These are phyloP conservation scores for Diaporthe ampelina DNA, from an alignment of 2,329 filamentous ascomycete species.

Conservation along the genomic window DNA sequence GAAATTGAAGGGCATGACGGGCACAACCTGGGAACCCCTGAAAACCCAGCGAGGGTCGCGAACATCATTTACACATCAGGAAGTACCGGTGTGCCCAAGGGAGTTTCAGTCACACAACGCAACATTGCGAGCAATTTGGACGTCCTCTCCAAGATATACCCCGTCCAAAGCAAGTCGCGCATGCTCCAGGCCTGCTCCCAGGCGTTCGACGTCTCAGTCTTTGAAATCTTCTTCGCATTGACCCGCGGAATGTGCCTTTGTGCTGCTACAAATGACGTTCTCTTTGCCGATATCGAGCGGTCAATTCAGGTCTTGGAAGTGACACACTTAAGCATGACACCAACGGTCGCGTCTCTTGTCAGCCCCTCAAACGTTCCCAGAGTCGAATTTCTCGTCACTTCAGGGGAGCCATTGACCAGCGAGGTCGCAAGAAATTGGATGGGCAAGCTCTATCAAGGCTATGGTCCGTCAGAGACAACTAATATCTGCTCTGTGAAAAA, in stretches of 20 bases:
- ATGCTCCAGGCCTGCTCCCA: slow-evolving; percentile 87
- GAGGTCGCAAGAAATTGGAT: slow-evolving; percentile 80
- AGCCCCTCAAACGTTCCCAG: slow-evolving; percentile 76
- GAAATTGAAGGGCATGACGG: slow-evolving; percentile 49
- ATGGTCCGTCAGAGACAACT: slow-evolving; percentile 88
- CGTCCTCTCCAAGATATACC: slow-evolving; percentile 76
- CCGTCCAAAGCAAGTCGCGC: slow-evolving; percentile 64
- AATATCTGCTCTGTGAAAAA: slow-evolving; percentile 86
- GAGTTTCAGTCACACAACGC: slow-evolving; percentile 81
- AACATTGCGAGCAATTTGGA: slow-evolving; percentile 85
- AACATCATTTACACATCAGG: slow-evolving; percentile 90
- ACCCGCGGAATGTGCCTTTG: slow-evolving; percentile 83
- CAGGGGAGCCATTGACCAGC: slow-evolving; percentile 83
- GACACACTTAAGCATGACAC: slow-evolving; percentile 88
- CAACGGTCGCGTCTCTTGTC: slow-evolving; percentile 85
- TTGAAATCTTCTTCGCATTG: slow-evolving; percentile 92
- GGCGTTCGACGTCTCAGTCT: slow-evolving; percentile 89
- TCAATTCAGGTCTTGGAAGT: slow-evolving; percentile 74
- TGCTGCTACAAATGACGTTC: slow-evolving; percentile 78
- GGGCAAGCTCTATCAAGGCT: slow-evolving; percentile 80
- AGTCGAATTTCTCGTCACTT: slow-evolving; percentile 83
- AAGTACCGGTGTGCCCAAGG: slow-evolving; percentile 85
- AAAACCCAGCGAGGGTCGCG: slow-evolving; percentile 68
- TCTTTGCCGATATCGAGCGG: slow-evolving; percentile 80
- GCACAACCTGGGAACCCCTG: slow-evolving; percentile 54